Conservation (phyloP, 129 eudicot species). For the Dittrichia graveolens region DNA sequence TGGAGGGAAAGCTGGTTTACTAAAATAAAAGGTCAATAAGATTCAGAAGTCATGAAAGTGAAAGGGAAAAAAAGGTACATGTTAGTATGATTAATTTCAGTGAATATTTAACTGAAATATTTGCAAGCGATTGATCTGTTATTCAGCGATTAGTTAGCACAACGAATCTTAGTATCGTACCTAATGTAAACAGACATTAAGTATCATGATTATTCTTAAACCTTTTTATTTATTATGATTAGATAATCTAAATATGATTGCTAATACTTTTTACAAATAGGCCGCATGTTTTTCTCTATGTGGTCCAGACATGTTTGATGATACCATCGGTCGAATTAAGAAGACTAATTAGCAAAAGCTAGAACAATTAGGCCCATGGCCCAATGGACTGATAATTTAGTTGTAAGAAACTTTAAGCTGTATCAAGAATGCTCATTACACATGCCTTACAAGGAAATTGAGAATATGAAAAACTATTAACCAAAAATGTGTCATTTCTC, state of each 20-base stretch:
- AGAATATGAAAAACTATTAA: conserved; percentile 14
- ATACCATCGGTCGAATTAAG: conserved; percentile 10
- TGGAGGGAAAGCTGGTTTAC: not conserved
- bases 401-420: conserved; percentile 28
- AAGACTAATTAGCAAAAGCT: conserved; percentile 24
- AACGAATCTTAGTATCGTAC: not conserved
- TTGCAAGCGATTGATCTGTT: conserved; percentile 25
- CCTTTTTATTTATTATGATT: conserved; percentile 18
- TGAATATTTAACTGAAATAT: conserved; percentile 5
- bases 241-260: conserved; percentile 7
- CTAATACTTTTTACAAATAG: conserved; percentile 20
- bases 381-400: conserved; percentile 25
- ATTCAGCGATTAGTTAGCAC: conserved; percentile 23
- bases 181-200: not conserved
- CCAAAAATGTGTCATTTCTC: conserved; percentile 13
- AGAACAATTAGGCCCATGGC: conserved; percentile 34
- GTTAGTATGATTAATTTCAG: conserved; percentile 1
- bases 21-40: not conserved
- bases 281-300: conserved; percentile 25
- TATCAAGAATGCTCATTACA: conserved; percentile 10
- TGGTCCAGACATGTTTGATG: conserved; percentile 19
- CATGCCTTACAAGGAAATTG: conserved; percentile 17
- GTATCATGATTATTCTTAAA: conserved; percentile 14
- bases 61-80: conserved; percentile 9
- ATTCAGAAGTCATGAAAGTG: conserved; percentile 5